Evolutionary conservation across 257 asterid species (phyloP).

Genomic region (Ehretia macrophylla): DNA sequence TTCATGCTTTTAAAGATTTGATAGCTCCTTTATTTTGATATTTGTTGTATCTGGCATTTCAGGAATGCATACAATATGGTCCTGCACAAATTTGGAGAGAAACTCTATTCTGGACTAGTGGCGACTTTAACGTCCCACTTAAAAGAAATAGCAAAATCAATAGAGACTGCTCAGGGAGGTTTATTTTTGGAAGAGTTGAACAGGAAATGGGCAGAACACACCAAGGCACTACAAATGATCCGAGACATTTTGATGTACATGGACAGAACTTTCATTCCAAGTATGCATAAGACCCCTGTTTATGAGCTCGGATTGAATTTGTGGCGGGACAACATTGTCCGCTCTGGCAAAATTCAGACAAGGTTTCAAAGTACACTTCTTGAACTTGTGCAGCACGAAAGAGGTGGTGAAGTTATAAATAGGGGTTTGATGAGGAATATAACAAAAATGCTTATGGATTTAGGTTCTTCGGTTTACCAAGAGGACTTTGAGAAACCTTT

Average conservation of each 20-base stretch:
- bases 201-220: slow-evolving; percentile 79
- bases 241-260: slow-evolving; percentile 86
- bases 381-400: slow-evolving; percentile 62
- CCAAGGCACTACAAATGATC: slow-evolving; percentile 76
- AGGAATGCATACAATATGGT: slow-evolving; percentile 93
- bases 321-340: slow-evolving; percentile 81
- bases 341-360: slow-evolving; percentile 58
- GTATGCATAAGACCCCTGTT: slow-evolving; percentile 62
- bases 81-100: slow-evolving; percentile 78
- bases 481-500: slow-evolving; percentile 83
- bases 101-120: slow-evolving; percentile 78
- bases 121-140: slow-evolving; percentile 75
- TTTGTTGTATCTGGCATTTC: slow-evolving; percentile 9
- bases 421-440: slow-evolving; percentile 84
- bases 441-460: slow-evolving; percentile 77
- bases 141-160: slow-evolving; percentile 57
- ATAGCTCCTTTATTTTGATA: slow-evolving; percentile 12
- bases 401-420: slow-evolving; percentile 79
- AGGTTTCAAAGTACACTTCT: slow-evolving; percentile 70
- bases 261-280: slow-evolving; percentile 79
- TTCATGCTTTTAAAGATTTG: neutral
- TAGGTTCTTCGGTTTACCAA: slow-evolving; percentile 78
- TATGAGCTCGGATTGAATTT: slow-evolving; percentile 88
- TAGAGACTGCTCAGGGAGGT: slow-evolving; percentile 78
- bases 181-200: slow-evolving; percentile 78